Conservation (phyloP, 805 yeast species). For the Candida oleophila region DNA sequence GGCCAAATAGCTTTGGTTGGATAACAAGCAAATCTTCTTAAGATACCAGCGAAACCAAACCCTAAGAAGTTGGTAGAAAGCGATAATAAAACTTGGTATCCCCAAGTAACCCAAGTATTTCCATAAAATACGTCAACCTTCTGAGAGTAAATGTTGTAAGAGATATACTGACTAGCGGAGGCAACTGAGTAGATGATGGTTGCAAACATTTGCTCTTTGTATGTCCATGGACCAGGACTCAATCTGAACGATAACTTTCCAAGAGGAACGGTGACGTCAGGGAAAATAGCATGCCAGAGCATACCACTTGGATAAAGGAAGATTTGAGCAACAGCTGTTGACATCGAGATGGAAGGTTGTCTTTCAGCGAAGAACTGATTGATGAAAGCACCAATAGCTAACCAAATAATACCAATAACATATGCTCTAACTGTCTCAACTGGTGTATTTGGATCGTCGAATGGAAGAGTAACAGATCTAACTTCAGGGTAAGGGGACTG, state of each 20-base stretch:
- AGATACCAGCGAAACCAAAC: conserved; percentile 29
- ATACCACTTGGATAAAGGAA: conserved; percentile 46
- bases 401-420: conserved; percentile 49
- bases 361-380: conserved; percentile 57
- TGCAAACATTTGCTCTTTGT: conserved; percentile 65
- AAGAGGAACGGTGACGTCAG: conserved; percentile 33
- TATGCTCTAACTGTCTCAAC: conserved; percentile 54
- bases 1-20: conserved; percentile 12
- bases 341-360: conserved; percentile 46
- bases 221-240: conserved; percentile 65
- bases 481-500: conserved; percentile 42
- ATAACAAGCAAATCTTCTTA: conserved; percentile 10
- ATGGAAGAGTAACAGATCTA: conserved; percentile 27
- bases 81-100: conserved; percentile 22
- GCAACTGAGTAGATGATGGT: conserved; percentile 44
- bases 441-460: conserved; percentile 42
- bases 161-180: conserved; percentile 26
- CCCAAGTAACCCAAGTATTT: conserved; percentile 16
- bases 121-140: conserved; percentile 19
- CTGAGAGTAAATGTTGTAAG: conserved; percentile 10
- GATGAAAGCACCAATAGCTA: conserved; percentile 51
- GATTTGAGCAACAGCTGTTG: conserved; percentile 45
- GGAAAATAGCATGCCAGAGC: conserved; percentile 37
- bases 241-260: conserved; percentile 23
- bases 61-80: conserved; percentile 27